Evolutionary conservation across 306 rosid genomes (phyloP), one percentile per base, ranked within the genome.

Genomic region (Dalbergia cochinchinensis): DNA sequence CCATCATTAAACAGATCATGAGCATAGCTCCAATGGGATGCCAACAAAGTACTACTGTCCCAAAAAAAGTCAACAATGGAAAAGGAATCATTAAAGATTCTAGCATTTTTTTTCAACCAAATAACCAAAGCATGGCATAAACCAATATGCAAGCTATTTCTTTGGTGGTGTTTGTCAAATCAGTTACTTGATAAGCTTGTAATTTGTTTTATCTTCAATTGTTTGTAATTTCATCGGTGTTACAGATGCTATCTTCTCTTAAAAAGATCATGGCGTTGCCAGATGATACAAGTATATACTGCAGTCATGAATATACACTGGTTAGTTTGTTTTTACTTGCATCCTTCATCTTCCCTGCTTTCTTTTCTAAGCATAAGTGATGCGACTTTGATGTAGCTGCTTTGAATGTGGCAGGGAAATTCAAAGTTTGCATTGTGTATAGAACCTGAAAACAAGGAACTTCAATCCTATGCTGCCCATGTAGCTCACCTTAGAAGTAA

Each of bases 241-340:
- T 69, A 55, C 94, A 95, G 99, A 93, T 95, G 99, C 75, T 84
- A 37, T 81, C 88, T 39, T 95, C 99, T 76, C 96, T 93, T 69
- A 55, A 78, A 78, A 95, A 87, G 92, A 90, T 95, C 78, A 80
- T 34, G 86, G 71, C 92, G 37, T 85, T 93, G 87, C 90, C 98
- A 19, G 99, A 95, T 11, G 85, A 87, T 74, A 95, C 99, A 22
- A 87, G 74, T 79, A 84, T 95, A 76, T 95, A 88, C 69, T 93
- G 92, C 42, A 96, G 99, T 77, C 99, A 95, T 63, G 97, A 93
- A 51, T 88, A 93, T 81, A 95, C 99, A 9, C 65, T 87, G 96
- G 99, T 95, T 69, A 68, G 96, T 82, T 71, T 26, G 14, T 54
- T 47, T 69, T 13, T 31, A 60, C 50, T 72, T 47, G 60, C 12